Evolutionary conservation across 176 grass and related monocot species (phyloP).

Genomic region (Elaeis guineensis): DNA sequence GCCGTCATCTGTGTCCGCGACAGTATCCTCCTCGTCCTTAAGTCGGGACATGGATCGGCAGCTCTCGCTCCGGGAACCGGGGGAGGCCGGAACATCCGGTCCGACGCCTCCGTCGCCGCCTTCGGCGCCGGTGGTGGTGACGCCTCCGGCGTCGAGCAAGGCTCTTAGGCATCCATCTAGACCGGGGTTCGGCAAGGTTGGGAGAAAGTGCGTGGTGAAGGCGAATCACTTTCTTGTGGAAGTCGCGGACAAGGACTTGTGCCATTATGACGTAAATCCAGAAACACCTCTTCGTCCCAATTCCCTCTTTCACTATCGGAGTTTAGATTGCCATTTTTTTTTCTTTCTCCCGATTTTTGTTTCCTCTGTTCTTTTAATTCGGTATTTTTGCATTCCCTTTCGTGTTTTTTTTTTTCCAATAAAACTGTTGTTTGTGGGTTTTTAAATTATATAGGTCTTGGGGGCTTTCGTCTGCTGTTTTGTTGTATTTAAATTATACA

Average conservation of each 20-base stretch:
- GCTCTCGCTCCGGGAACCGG: conserved; percentile 41
- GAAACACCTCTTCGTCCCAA: background rate
- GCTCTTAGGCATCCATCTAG: conserved; percentile 24
- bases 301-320: background rate
- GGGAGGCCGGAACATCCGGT: conserved; percentile 2
- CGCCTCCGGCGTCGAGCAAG: conserved; percentile 45
- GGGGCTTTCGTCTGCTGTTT: no score
- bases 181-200: conserved; percentile 21
- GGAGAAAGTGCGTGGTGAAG: conserved; percentile 34
- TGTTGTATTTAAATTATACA: no score
- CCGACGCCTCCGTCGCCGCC: background rate
- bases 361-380: background rate
- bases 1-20: background rate
- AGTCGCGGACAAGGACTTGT: conserved; percentile 53
- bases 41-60: conserved; percentile 35
- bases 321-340: background rate
- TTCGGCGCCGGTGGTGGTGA: background rate
- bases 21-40: conserved; percentile 8
- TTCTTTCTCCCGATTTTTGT: background rate
- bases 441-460: no score
- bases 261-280: conserved; percentile 67
- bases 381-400: no score
- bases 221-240: conserved; percentile 76
- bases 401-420: no score
- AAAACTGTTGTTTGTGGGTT: no score